Conservation (phyloP, 1,284 basidiomycete species). For the Boletus nobilissimus region DNA sequence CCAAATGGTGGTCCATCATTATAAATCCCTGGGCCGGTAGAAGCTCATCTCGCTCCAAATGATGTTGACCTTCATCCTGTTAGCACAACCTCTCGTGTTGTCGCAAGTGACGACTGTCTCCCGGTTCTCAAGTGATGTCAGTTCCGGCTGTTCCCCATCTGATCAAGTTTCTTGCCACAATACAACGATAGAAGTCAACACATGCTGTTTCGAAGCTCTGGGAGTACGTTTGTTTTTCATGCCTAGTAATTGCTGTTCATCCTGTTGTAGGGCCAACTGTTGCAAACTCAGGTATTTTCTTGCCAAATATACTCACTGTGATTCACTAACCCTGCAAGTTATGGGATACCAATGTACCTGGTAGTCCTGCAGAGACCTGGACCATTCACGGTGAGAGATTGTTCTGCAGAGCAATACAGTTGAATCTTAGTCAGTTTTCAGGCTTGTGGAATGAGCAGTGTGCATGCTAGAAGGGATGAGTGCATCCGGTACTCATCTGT, state of each 20-base stretch:
- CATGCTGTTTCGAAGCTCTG: slow-evolving; percentile 66
- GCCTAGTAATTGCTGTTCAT: background rate
- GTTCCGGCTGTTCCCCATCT: slow-evolving; percentile 50
- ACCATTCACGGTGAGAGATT: slow-evolving; percentile 72
- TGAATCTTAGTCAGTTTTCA: background rate
- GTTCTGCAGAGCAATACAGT: background rate
- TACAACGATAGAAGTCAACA: slow-evolving; percentile 45
- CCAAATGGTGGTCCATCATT: background rate
- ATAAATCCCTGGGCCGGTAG: background rate
- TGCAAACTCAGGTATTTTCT: slow-evolving; percentile 67
- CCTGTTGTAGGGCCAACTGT: slow-evolving; percentile 61
- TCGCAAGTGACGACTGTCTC: background rate
- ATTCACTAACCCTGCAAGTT: slow-evolving; percentile 53
- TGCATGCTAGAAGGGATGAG: background rate
- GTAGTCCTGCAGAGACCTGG: slow-evolving; percentile 76
- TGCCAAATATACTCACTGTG: background rate
- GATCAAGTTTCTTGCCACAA: slow-evolving; percentile 60
- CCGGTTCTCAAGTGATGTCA: background rate
- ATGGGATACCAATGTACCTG: slow-evolving; percentile 71
- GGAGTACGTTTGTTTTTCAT: slow-evolving; percentile 47
- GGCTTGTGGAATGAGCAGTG: slow-evolving; percentile 14
- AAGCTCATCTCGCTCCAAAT: background rate
- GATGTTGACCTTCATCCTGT: background rate
- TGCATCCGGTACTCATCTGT: background rate
- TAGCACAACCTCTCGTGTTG: background rate